These are phyloP conservation scores for Zymoseptoria pseudotritici DNA, from an alignment of 2,329 filamentous ascomycete genomes.

Conservation along the genomic window DNA sequence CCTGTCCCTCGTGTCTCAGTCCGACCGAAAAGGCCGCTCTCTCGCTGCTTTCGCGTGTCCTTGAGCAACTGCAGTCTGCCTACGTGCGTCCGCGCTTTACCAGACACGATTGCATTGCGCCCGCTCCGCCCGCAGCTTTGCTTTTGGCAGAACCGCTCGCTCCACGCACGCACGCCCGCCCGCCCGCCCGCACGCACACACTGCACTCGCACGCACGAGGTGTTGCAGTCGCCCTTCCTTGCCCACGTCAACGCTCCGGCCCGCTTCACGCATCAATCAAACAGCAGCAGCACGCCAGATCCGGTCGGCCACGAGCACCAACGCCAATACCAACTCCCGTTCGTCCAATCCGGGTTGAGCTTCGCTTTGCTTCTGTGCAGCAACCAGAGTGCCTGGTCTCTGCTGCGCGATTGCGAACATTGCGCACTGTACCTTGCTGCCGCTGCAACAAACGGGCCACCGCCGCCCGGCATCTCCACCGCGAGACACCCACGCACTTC, in stretches of 20 bases:
- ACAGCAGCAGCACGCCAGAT: neutral
- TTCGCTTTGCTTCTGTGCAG: constrained; percentile 1
- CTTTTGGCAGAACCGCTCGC: neutral
- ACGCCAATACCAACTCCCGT: neutral
- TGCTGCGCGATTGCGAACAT: neutral
- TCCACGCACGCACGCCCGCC: neutral
- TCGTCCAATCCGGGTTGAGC: neutral
- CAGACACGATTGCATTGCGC: neutral
- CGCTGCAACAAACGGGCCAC: constrained; percentile 12
- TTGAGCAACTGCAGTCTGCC: constrained; percentile 15
- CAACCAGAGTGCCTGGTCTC: constrained; percentile 1
- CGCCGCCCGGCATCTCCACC: constrained; percentile 3
- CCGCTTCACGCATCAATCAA: constrained; percentile 7
- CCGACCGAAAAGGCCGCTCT: constrained; percentile 12
- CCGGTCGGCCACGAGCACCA: neutral
- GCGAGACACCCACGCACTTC: neutral
- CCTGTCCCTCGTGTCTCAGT: constrained; percentile 13
- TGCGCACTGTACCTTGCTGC: constrained; percentile 15
- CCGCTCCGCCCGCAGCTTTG: constrained; percentile 7
- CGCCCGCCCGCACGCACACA: neutral
- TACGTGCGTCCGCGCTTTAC: constrained; percentile 13
- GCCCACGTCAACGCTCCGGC: constrained; percentile 9
- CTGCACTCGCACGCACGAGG: constrained; percentile 12
- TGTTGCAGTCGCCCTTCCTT: constrained; percentile 13
- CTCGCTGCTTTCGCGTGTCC: constrained; percentile 13